phyloP scores from a whole-genome alignment of 164 flowering plant genomes.

The Paratinospora sagittata region DNA sequence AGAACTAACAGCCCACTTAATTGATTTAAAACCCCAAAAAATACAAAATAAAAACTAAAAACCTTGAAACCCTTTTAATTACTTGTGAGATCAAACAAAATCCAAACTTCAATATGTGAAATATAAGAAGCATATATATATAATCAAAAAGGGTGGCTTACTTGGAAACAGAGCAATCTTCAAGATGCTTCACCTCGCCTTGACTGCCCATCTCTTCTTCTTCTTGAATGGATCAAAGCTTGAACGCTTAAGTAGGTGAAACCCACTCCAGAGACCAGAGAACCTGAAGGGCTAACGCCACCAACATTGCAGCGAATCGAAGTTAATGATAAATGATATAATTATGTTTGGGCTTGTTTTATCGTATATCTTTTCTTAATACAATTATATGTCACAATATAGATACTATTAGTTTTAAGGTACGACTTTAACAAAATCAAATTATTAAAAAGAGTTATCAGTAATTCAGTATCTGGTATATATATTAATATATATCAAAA shows the following conservation, averaged over 20 bases:
- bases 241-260: neutral
- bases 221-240: neutral
- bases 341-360: too few species aligned
- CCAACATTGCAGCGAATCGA: neutral
- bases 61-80: neutral
- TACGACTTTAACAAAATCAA: too few species aligned
- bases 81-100: neutral
- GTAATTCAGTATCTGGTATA: too few species aligned
- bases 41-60: neutral
- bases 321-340: too few species aligned
- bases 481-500: too few species aligned
- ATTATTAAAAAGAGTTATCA: too few species aligned
- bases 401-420: too few species aligned
- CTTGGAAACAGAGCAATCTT: conserved; percentile 80
- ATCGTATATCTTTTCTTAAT: too few species aligned
- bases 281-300: neutral
- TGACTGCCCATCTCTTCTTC: conserved; percentile 30
- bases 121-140: neutral
- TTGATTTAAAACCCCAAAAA: neutral
- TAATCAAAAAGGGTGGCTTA: conserved; percentile 23
- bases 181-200: conserved; percentile 56
- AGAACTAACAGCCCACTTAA: neutral
- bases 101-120: neutral
- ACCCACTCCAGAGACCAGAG: neutral
- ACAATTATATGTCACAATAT: too few species aligned